Evolutionary conservation across 176 grass and related monocot genomes (phyloP).

Genomic region (Oryza longistaminata): DNA sequence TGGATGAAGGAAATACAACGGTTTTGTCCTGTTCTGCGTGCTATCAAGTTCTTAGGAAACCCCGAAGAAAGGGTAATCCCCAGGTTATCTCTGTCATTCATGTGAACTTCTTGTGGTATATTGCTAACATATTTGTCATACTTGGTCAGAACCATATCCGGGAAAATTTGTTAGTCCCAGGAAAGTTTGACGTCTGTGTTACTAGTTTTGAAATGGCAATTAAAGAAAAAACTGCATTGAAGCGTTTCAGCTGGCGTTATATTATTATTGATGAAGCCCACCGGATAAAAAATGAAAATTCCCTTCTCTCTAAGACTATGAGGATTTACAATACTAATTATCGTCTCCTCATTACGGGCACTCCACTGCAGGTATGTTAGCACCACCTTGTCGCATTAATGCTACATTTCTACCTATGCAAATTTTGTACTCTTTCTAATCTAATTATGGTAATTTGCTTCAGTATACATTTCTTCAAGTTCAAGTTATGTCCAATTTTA

Average conservation of each 20-base stretch:
- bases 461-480: constrained; percentile 8
- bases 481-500: constrained; percentile 20
- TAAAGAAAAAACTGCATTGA: constrained; percentile 76
- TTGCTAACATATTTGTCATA: constrained; percentile 26
- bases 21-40: constrained; percentile 81
- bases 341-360: constrained; percentile 70
- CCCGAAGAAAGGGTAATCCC: constrained; percentile 84
- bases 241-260: constrained; percentile 80
- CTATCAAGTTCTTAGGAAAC: constrained; percentile 94
- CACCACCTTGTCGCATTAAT: constrained; percentile 10
- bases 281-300: constrained; percentile 83
- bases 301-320: constrained; percentile 87
- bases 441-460: constrained; percentile 3
- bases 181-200: constrained; percentile 77
- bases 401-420: background rate
- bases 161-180: constrained; percentile 64
- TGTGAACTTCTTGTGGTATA: constrained; percentile 4
- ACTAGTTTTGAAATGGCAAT: constrained; percentile 90
- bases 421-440: constrained; percentile 26
- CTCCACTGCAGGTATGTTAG: constrained; percentile 64
- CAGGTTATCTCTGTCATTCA: background rate
- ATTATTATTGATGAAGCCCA: constrained; percentile 87
- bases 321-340: constrained; percentile 78
- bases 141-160: constrained; percentile 64
- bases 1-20: constrained; percentile 97